Evolutionary conservation across 2,329 filamentous ascomycete genomes (phyloP), one percentile per base, ranked within the genome.

Genomic region (Aspergillus sojae): DNA sequence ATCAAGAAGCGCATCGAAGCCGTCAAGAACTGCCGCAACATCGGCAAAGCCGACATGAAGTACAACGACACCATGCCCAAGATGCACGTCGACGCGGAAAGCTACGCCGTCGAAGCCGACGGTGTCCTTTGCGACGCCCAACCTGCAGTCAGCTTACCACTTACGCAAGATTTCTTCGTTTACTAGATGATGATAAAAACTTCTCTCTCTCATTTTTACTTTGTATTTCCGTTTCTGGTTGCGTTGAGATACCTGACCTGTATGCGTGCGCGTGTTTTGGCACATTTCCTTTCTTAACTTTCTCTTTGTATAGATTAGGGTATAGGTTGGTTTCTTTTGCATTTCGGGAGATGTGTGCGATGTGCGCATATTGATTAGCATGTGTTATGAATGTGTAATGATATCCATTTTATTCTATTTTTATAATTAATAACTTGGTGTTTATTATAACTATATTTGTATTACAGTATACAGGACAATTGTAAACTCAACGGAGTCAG

Each of bases 51-150:
- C 71, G 91, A 97, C 78, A 97, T 97, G 93, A 93, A 92, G 74
- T 94, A 88, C 78, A 97, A 97, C 77, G 88, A 93, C 73, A 79
- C 80, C 60, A 93, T 88, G 87, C 94, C 94, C 16, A 88, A 85
- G 80, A 97, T 98, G 92, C 88, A 83, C 71, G 94, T 98, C 64
- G 94, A 98, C 77, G 91, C 94, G 5, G 94, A 98, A 84, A 89
- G 86, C 72, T 98, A 97, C 81, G 81, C 84, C 19, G 94, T 97
- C 30, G 89, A 94, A 80, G 94, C 94, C 1, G 93, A 97, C 78
- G 93, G 92, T 0, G 79, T 86, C 77, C 81, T 89, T 41, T 94
- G 91, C 74, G 85, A 82, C 48, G 92, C 92, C 0, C 91, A 90
- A 77, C 91, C 93, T 4, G 87, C 91, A 26, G 83, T 83, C 30